Percentiles rank a stretch among this genome's conserved stretches.
Conservation (phyloP, 164 flowering plant species). For the Tinospora cordifolia region DNA sequence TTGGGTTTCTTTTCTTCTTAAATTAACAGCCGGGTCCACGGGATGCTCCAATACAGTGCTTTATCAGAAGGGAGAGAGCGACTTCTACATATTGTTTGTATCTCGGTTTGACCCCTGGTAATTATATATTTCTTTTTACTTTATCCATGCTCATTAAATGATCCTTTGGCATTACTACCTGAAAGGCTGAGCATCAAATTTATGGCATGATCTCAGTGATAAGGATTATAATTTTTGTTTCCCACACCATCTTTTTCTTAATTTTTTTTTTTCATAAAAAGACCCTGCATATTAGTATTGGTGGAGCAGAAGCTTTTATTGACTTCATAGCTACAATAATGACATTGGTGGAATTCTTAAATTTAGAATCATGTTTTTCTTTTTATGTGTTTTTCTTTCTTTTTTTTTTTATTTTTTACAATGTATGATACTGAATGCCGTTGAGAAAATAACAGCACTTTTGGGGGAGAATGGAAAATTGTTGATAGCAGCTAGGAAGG, state of each 20-base stretch:
- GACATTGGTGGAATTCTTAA: neutral
- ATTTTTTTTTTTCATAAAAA: too few relatives aligned
- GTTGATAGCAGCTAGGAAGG: slow-evolving; percentile 63
- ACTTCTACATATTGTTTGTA: slow-evolving; percentile 58
- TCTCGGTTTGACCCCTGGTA: slow-evolving; percentile 60
- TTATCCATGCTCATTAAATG: neutral
- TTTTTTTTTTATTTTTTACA: neutral
- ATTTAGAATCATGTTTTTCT: neutral
- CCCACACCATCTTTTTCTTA: neutral
- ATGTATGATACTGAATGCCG: slow-evolving; percentile 1
- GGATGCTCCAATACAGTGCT: slow-evolving; percentile 72
- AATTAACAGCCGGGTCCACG: slow-evolving; percentile 59
- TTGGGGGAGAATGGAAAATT: slow-evolving; percentile 43
- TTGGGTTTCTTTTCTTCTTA: slow-evolving; percentile 3
- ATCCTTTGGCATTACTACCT: neutral
- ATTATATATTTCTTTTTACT: slow-evolving; percentile 2
- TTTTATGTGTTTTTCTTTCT: too few relatives aligned
- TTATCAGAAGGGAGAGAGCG: slow-evolving; percentile 66
- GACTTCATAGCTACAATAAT: neutral
- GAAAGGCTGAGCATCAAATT: neutral
- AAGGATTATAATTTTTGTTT: too few relatives aligned
- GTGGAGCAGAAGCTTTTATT: neutral
- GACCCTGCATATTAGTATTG: neutral
- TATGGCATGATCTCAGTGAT: neutral
- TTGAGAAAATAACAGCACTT: slow-evolving; percentile 19